Evolutionary conservation across 2,329 filamentous ascomycete species (phyloP).

Genomic region (Teratosphaeria zuluensis): DNA sequence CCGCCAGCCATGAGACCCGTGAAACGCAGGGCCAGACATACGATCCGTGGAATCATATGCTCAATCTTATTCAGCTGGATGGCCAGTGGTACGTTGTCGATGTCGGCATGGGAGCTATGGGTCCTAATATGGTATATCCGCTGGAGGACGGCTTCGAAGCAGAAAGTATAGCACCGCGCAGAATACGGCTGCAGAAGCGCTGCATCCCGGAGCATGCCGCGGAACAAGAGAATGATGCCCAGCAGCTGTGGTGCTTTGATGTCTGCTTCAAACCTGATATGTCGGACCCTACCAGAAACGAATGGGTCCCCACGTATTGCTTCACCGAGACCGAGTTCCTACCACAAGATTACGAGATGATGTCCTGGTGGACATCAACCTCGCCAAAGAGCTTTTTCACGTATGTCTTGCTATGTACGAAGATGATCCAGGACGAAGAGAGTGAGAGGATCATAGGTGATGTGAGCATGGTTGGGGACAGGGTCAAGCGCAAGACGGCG

Average conservation of each 20-base stretch:
- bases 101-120: conserved; percentile 32
- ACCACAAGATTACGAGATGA: conserved; percentile 49
- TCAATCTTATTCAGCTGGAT: conserved; percentile 32
- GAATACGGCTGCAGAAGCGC: conserved; percentile 17
- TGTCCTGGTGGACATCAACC: conserved; percentile 49
- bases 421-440: conserved; percentile 41
- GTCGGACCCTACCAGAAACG: conserved; percentile 19
- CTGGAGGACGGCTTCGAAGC: conserved; percentile 21
- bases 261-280: conserved; percentile 17
- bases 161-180: conserved; percentile 8
- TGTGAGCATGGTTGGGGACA: conserved; percentile 32
- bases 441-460: conserved; percentile 28
- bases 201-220: conserved; percentile 14
- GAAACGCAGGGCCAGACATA: conserved; percentile 15
- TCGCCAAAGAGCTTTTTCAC: conserved; percentile 45
- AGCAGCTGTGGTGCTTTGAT: conserved; percentile 37
- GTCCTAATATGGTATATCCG: conserved; percentile 29
- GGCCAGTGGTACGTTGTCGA: conserved; percentile 26
- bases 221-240: conserved; percentile 15
- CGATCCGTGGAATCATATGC: conserved; percentile 33
- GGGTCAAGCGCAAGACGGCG: conserved; percentile 35
- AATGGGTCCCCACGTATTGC: conserved; percentile 54
- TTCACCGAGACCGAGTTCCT: conserved; percentile 59
- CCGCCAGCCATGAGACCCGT: conserved; percentile 9
- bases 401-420: conserved; percentile 42